Evolutionary conservation across 148 eudicot species (phyloP), one percentile per base, ranked within the genome.

Genomic region (Silene latifolia): DNA sequence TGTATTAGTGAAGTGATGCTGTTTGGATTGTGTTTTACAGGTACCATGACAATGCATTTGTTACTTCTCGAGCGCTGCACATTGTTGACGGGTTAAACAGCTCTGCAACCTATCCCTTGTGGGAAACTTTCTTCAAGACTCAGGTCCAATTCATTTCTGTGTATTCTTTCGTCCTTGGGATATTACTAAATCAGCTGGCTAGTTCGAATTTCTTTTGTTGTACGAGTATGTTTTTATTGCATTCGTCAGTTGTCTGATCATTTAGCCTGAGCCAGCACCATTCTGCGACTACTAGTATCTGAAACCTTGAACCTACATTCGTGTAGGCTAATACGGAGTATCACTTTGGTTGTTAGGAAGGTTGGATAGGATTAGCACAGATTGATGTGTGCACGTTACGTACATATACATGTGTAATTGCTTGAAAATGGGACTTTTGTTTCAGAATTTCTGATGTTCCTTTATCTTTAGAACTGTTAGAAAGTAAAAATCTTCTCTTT

Each of bases 31-130:
- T 67, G 51, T 39, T 42, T 77, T 74, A 82, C 82, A 91, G 98
- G 72, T 94, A 91, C 84, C 96, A 93, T 79, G 93, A 93, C 75
- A 88, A 93, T 76, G 85, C 97, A n/a, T 94, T 83, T 74, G 86
- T 78, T 69, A 83, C 88, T 25, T 94, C 98, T 46, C 91, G 93
- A 5, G 96, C 97, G 23, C 72, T 94, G 77, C 96, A 94, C 77
- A 85, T 91, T 59, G 85, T 83, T 7, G 79, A 90, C 68, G 84
- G 77, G 76, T 59, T 90, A 39, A 91, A 94, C 70, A 8, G 76
- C 63, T 87, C 96, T n/a, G 89, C 90, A 25, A 94, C 98, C 3
- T 90, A 88, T 69, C 79, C 82, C 59, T 78, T 94, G 76, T 67
- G 90, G 86, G 96, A 91, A 74, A 76, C 80, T 66, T 91, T 94